phyloP scores from a whole-genome alignment of 352 stramenopile genomes.

The Globisporangium paddicum region DNA sequence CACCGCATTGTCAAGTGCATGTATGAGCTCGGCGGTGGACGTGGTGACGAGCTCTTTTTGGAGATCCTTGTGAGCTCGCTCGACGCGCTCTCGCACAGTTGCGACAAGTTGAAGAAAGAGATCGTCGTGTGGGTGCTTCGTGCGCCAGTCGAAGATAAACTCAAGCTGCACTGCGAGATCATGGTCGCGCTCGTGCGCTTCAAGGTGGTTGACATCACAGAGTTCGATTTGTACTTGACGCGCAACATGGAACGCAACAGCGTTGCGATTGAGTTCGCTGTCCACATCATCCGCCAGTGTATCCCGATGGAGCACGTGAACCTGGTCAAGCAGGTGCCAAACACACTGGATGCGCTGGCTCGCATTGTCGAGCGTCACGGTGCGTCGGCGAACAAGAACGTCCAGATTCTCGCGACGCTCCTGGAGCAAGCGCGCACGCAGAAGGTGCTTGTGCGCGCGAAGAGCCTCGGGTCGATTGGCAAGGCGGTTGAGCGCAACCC shows the following conservation, averaged over 20 bases:
- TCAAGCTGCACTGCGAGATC: slow-evolving; percentile 95
- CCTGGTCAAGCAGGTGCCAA: slow-evolving; percentile 87
- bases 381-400: slow-evolving; percentile 77
- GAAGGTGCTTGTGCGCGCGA: slow-evolving; percentile 28
- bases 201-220: slow-evolving; percentile 90
- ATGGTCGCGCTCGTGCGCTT: slow-evolving; percentile 94
- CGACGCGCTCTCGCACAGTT: slow-evolving; percentile 90
- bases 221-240: slow-evolving; percentile 95
- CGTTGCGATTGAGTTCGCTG: slow-evolving; percentile 95
- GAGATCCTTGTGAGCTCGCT: slow-evolving; percentile 95
- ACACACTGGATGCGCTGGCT: slow-evolving; percentile 90
- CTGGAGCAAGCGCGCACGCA: slow-evolving; percentile 75
- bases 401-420: slow-evolving; percentile 75
- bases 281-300: slow-evolving; percentile 92
- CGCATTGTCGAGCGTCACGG: slow-evolving; percentile 83
- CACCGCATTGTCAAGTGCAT: slow-evolving; percentile 97
- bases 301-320: slow-evolving; percentile 92
- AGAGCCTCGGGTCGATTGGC: slow-evolving; percentile 55
- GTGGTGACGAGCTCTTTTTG: slow-evolving; percentile 90
- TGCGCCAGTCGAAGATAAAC: slow-evolving; percentile 91
- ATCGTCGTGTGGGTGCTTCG: slow-evolving; percentile 93
- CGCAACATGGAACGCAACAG: slow-evolving; percentile 94
- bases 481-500: slow-evolving; percentile 32
- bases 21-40: slow-evolving; percentile 88
- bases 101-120: slow-evolving; percentile 92